Evolutionary conservation across 2,329 filamentous ascomycete genomes (phyloP), one percentile per base, ranked within the genome.

Genomic region (Exophiala viscosa): DNA sequence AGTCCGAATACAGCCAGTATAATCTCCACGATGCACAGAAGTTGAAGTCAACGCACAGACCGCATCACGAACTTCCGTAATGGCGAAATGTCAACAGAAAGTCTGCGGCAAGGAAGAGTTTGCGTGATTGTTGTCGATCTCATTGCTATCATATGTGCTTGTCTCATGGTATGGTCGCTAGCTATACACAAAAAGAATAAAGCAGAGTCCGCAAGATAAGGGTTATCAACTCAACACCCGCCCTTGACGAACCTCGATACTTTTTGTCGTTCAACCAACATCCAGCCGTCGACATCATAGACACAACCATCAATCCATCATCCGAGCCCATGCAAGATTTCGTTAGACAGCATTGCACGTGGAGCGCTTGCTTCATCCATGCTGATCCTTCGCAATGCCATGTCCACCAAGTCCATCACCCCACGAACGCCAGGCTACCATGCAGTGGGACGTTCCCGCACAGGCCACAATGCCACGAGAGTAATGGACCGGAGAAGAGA

Each of bases 391-490:
- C 23, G 23, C 23, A 28, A 28, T 28, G 23, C 23, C 5, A 40
- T 40, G 38, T 40, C 14, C 38, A 13, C 38, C 17, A 40, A 18
- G 9, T 40, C 15, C n/a, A 40, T 39, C 34, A 18, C 33, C 11
- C 32, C n/a, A 32, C 43, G 38, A 38, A 13, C 34, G 49, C 50
- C 50, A 52, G 50, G 42, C 50, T 45, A 33, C 48, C 20, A 38
- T 28, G 34, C 28, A 40, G 32, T 18, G 47, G 31, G 39, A 34
- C 4, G 4, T 36, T 41, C 33, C 42, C 15, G 14, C 40, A 44
- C 23, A 52, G 40, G 50, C 50, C 50, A 52, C 45, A 17, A 52
- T 52, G 39, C 50, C 42, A 44, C 34, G 6, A 40, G 17, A 33
- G 41, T 20, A 14, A 45, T 34, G 28, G 18, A 33, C 18, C 13